A percentile compares a stretch with the other conserved stretches of the same genome.
These are phyloP conservation scores for Trichoderma semiorbis DNA, from an alignment of 2,329 filamentous ascomycete genomes.

Conservation along the genomic window DNA sequence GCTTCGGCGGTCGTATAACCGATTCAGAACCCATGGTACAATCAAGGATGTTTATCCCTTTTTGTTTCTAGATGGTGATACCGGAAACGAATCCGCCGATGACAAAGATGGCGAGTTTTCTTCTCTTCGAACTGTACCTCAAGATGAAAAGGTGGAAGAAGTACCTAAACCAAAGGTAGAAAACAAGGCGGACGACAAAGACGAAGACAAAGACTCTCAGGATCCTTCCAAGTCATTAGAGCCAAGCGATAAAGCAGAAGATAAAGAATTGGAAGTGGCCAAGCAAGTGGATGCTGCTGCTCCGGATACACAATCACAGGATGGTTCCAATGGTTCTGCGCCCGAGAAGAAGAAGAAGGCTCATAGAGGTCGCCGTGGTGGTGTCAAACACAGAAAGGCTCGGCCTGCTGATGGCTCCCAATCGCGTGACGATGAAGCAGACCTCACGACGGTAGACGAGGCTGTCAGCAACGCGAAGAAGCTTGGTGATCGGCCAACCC, in stretches of 20 bases:
- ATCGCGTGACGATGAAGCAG: constrained; percentile 46
- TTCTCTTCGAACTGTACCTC: neutral
- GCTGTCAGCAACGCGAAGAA: constrained; percentile 58
- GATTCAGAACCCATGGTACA: constrained; percentile 30
- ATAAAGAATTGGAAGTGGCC: neutral
- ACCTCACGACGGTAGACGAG: constrained; percentile 55
- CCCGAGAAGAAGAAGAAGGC: constrained; percentile 63
- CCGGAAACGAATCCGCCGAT: neutral
- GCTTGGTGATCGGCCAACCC: constrained; percentile 48
- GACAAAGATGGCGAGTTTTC: neutral
- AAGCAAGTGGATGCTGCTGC: neutral
- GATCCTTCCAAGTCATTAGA: neutral
- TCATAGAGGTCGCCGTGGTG: constrained; percentile 68
- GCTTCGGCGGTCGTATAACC: constrained; percentile 38
- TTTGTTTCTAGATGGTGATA: neutral
- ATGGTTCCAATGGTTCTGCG: constrained; percentile 15
- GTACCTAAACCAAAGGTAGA: neutral
- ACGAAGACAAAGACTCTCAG: neutral
- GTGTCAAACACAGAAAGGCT: constrained; percentile 62
- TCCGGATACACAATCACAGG: neutral
- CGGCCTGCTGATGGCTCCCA: constrained; percentile 52
- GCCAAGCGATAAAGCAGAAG: neutral
- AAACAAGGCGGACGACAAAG: neutral
- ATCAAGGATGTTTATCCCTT: constrained; percentile 25
- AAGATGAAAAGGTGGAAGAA: neutral